Evolutionary conservation across 768 basidiomycete species (phyloP), one percentile per base, ranked within the genome.

Genomic region (Rhizopogon vinicolor): DNA sequence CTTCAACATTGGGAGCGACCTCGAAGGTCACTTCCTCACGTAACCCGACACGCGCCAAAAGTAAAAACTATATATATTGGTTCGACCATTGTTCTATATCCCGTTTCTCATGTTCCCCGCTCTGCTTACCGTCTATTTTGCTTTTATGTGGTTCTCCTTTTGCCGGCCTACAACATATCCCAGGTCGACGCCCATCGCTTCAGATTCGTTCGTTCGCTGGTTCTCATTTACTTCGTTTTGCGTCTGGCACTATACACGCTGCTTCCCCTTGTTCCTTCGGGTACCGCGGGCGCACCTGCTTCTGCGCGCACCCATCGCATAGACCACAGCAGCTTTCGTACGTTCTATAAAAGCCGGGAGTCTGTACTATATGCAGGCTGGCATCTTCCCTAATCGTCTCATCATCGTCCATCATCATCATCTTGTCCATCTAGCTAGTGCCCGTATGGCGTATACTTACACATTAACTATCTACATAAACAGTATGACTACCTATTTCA

Each of bases 1-100:
- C 31, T 33, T 35, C 51, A 41, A 37, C 13, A 12, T 37, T 37
- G 35, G 4, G 44, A 18, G 9, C 45, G 31, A 35, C 9, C 14
- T 51, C 31, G 44, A n/a, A 53, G 42, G 19, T n/a, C 52, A 7
- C 10, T 44, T 16, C 8, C 46, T 50, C 50, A 7, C 46, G 49
- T 49, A 37, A 25, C 51, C 16, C 43, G 29, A 12, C 41, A 22
- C 28, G 37, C 12, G 5, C 16, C 50, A 70, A 68, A 71, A 70
- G 67, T 71, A 68, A 68, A 70, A 69, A 65, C 60, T 70, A 68
- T 68, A 64, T 67, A 67, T 68, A 70, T 69, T 67, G 67, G 59
- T 68, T 37, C 63, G 55, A 63, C 53, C 64, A 68, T 67, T 63
- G 62, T 49, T 22, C 35, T 37, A 49, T 49, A 49, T 49, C 42